Conservation (phyloP, 306 rosid species). For the Prunus armeniaca region DNA sequence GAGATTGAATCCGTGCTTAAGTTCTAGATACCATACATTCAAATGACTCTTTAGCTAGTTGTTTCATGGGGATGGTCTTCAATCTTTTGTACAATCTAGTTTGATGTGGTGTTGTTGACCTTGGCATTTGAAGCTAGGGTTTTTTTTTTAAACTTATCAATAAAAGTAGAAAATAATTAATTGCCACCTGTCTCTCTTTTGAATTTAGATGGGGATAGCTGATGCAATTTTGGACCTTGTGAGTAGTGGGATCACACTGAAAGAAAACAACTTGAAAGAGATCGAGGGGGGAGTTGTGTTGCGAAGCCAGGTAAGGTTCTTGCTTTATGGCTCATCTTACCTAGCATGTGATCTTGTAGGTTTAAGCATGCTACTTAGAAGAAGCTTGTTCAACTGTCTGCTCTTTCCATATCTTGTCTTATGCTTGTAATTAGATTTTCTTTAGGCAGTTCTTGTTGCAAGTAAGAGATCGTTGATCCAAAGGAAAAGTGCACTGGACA, state of each 20-base stretch:
- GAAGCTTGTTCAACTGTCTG: constrained; percentile 20
- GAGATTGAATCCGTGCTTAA: not conserved
- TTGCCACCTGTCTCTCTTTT: constrained; percentile 19
- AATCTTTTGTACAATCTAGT: not conserved
- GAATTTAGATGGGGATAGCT: constrained; percentile 83
- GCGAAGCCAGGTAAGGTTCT: constrained; percentile 72
- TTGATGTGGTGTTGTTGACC: not conserved
- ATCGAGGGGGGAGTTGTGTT: constrained; percentile 79
- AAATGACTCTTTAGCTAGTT: not conserved
- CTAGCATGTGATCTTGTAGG: constrained; percentile 3
- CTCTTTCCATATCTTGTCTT: constrained; percentile 19
- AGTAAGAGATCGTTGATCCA: constrained; percentile 68
- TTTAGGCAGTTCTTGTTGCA: constrained; percentile 91
- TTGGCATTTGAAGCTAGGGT: not conserved
- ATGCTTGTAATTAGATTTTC: constrained; percentile 30
- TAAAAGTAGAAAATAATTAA: not conserved
- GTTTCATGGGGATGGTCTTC: not conserved
- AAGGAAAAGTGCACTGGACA: constrained; percentile 76
- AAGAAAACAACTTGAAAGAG: constrained; percentile 87
- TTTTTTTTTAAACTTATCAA: not conserved
- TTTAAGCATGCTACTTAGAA: constrained; percentile 13
- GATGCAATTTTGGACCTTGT: constrained; percentile 98
- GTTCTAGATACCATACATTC: not conserved
- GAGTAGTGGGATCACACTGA: constrained; percentile 86
- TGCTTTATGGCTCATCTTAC: constrained; percentile 19